Evolutionary conservation across 495 filamentous ascomycete species (phyloP).

Genomic region (Penicillium cinerascens): DNA sequence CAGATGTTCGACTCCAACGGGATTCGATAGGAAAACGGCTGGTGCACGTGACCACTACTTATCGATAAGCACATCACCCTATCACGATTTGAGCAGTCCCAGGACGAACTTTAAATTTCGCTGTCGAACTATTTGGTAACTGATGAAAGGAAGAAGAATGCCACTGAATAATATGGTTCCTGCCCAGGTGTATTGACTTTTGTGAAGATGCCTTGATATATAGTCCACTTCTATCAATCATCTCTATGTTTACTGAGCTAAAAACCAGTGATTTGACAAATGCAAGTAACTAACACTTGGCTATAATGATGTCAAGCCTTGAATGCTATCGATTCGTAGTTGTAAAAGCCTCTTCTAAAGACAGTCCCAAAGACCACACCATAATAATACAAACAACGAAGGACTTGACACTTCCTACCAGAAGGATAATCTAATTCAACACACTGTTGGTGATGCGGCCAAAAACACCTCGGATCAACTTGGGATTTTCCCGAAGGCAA

Average conservation of each 20-base stretch:
- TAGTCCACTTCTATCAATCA: too few relatives aligned
- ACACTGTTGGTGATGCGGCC: constrained; percentile 61
- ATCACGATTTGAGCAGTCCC: background rate
- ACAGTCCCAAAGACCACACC: background rate
- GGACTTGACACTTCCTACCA: background rate
- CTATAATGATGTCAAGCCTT: background rate
- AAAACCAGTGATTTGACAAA: background rate
- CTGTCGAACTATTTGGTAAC: background rate
- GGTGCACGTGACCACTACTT: constrained; percentile 17
- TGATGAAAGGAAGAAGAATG: background rate
- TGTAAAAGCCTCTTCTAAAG: background rate
- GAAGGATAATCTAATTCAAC: constrained; percentile 29
- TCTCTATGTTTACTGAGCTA: background rate
- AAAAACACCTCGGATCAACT: constrained; percentile 69
- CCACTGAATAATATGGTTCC: too few relatives aligned
- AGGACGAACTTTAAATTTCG: background rate
- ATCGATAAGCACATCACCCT: constrained; percentile 18
- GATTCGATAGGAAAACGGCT: constrained; percentile 9
- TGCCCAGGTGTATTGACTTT: background rate
- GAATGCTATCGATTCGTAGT: background rate
- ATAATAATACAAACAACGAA: constrained; percentile 14
- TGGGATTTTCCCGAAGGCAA: constrained; percentile 59
- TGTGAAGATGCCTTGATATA: background rate
- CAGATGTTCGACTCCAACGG: constrained; percentile 8
- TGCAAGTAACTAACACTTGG: background rate